These are phyloP conservation scores for Fusarium keratoplasticum DNA, from an alignment of 2,329 filamentous ascomycete species.

Conservation along the genomic window DNA sequence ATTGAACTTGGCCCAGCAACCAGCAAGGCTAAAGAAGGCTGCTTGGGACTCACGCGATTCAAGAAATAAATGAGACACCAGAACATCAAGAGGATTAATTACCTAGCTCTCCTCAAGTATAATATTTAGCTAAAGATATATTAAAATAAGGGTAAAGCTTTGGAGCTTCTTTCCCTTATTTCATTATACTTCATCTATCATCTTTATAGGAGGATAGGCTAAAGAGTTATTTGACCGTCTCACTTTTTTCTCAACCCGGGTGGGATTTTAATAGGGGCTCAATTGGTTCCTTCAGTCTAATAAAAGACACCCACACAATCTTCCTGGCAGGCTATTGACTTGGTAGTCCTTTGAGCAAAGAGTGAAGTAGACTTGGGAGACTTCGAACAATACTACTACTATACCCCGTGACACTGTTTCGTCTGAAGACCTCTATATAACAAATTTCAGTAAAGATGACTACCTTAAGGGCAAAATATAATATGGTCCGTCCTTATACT, in stretches of 20 bases:
- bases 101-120: too few species aligned
- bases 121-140: too few species aligned
- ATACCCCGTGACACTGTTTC: not conserved
- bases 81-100: too few species aligned
- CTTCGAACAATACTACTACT: not conserved
- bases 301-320: not conserved
- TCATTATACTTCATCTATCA: too few species aligned
- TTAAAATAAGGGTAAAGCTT: too few species aligned
- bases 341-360: not conserved
- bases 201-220: too few species aligned
- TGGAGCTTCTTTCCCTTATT: too few species aligned
- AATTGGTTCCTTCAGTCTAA: not conserved
- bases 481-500: not conserved
- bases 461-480: not conserved
- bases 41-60: too few species aligned
- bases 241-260: too few species aligned
- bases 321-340: not conserved
- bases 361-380: not conserved
- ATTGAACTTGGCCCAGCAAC: not conserved
- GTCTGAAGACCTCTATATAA: not conserved
- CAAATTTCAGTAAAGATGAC: not conserved
- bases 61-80: too few species aligned
- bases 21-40: not conserved
- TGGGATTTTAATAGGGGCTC: too few species aligned
- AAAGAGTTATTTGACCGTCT: too few species aligned